Base-by-base conservation (phyloP, 2,329 filamentous ascomycete species). In the Graphilbum ipis-grandicollis region DNA sequence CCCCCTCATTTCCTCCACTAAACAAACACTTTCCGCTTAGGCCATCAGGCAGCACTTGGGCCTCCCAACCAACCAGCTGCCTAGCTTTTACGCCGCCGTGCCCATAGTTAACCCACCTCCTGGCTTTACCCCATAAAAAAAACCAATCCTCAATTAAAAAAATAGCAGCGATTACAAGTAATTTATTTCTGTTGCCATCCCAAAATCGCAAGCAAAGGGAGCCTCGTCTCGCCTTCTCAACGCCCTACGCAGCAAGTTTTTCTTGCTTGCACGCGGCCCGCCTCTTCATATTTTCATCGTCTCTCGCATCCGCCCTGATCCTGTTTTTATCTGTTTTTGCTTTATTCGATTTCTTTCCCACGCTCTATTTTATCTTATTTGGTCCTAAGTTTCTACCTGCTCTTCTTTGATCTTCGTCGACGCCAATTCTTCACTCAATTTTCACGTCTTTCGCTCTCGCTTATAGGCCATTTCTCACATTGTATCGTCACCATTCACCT, bases 111-210 rank as follows among this genome's bases (percentile, higher is more conserved):
- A 35, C 19, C 37, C 39, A 37, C 39, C 39, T 19, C 32, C 29
- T 12, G 25, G 29, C 37, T 39, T 37, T 37, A 44, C 43, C 36
- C 43, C 37, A 44, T 44, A 41, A 42, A 44, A 39, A 38, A 28
- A 39, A 45, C 36, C 37, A 40, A 35, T 38, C 41, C 37, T 36
- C 33, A 25, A 25, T 31, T 39, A 29, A 34, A 40, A 40, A 31
- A 38, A 38, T 33, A 38, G 33, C 4, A 21, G 33, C 18, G 2
- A 36, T 21, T 21, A 37, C 19, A 23, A 25, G 7, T 19, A 22
- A 30, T 10, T 12, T 25, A 23, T 17, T 31, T 14, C 36, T 13
- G 12, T 28, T 13, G 26, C 26, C 26, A 35, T 23, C 25, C 36
- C 38, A 36, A 39, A 31, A 38, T 38, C 40, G 34, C 35, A 39